phyloP scores from a whole-genome alignment of 2,329 filamentous ascomycete species.

The Bertia moriformis region DNA sequence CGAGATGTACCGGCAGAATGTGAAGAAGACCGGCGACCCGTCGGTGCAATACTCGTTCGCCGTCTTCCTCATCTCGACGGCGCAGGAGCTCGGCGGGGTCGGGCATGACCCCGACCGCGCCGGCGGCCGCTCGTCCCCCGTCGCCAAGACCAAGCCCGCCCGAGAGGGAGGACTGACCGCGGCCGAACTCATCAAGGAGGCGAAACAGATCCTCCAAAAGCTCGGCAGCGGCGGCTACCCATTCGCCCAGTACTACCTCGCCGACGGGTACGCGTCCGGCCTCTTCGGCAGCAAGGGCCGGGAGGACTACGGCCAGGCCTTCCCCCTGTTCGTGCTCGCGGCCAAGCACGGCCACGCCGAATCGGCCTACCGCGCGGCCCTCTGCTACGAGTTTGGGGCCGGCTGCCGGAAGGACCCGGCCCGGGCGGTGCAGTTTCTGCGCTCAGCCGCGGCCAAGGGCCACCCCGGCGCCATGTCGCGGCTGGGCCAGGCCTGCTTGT shows the following conservation, averaged over 20 bases:
- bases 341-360: slow-evolving; percentile 96
- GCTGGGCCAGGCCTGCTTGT: slow-evolving; percentile 77
- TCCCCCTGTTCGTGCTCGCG: slow-evolving; percentile 80
- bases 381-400: slow-evolving; percentile 98
- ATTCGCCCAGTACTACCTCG: slow-evolving; percentile 95
- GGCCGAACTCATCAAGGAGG: slow-evolving; percentile 66
- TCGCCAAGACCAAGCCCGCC: slow-evolving; percentile 27
- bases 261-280: slow-evolving; percentile 83
- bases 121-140: slow-evolving; percentile 5
- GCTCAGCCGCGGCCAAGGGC: slow-evolving; percentile 77
- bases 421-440: slow-evolving; percentile 87
- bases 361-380: slow-evolving; percentile 81
- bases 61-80: slow-evolving; percentile 79
- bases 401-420: slow-evolving; percentile 77
- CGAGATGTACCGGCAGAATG: slow-evolving; percentile 92
- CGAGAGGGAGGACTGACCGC: no score
- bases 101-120: slow-evolving; percentile 24
- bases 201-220: slow-evolving; percentile 74
- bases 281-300: slow-evolving; percentile 93
- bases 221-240: slow-evolving; percentile 80
- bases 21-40: slow-evolving; percentile 88
- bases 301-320: slow-evolving; percentile 79
- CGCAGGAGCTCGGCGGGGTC: slow-evolving; percentile 62
- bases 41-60: slow-evolving; percentile 93
- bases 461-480: slow-evolving; percentile 92